Conservation (phyloP, 768 basidiomycete genomes). For the Mycena sanguinolenta region DNA sequence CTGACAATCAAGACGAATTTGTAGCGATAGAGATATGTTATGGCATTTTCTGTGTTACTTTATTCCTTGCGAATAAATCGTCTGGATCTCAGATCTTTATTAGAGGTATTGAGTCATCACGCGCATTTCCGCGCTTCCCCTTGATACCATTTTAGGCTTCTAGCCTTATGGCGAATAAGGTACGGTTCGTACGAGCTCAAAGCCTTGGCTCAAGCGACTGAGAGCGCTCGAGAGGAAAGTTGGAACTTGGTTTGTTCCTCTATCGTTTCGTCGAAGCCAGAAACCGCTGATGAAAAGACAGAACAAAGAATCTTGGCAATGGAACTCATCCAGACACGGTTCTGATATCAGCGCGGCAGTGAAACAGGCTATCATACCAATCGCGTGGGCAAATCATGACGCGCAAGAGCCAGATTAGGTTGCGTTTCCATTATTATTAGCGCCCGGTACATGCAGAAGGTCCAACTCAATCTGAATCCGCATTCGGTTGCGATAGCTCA, state of each 20-base stretch:
- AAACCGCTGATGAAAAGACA: constrained; percentile 19
- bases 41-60: constrained; percentile 30
- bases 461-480: constrained; percentile 26
- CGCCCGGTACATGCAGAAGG: background rate
- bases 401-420: background rate
- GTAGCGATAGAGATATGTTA: constrained; percentile 27
- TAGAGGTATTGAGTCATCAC: constrained; percentile 10
- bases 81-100: constrained; percentile 15
- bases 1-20: constrained; percentile 28
- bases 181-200: too few species aligned
- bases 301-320: background rate
- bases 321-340: too few species aligned
- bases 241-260: background rate
- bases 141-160: constrained; percentile 17
- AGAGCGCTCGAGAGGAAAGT: too few species aligned
- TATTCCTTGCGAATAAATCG: constrained; percentile 30
- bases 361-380: too few species aligned
- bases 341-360: too few species aligned
- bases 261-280: background rate
- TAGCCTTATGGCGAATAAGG: constrained; percentile 8
- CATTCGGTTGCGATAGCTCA: constrained; percentile 55
- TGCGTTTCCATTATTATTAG: constrained; percentile 1
- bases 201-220: too few species aligned
- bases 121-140: constrained; percentile 27
- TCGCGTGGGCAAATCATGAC: constrained; percentile 7